Evolutionary conservation across 2,329 filamentous ascomycete species (phyloP).

Genomic region (Gliomastix tumulicola): DNA sequence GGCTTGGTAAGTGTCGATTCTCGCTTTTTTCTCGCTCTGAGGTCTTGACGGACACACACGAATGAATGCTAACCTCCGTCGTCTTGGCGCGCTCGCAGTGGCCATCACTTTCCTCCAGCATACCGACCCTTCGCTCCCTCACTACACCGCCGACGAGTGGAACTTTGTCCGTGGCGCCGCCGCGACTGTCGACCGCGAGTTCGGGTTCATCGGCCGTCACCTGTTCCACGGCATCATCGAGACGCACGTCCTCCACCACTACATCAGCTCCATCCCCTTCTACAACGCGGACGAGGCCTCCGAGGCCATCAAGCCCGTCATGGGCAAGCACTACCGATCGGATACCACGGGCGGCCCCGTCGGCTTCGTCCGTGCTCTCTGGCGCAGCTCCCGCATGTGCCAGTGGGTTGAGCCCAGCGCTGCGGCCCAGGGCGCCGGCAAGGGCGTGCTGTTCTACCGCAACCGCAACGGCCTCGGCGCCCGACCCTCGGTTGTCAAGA

Average conservation of each 20-base stretch:
- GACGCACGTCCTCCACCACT: constrained; percentile 97
- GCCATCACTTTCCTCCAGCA: constrained; percentile 97
- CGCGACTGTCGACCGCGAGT: constrained; percentile 94
- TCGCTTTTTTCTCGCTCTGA: not conserved
- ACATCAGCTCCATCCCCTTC: constrained; percentile 91
- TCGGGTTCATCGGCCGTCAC: constrained; percentile 87
- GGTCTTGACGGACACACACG: too few relatives aligned
- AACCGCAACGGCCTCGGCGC: constrained; percentile 85
- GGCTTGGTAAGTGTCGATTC: constrained; percentile 70
- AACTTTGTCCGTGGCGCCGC: constrained; percentile 90
- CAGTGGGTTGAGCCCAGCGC: constrained; percentile 95
- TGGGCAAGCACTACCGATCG: constrained; percentile 91
- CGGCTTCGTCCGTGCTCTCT: constrained; percentile 82
- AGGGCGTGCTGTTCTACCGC: constrained; percentile 88
- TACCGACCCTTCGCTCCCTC: constrained; percentile 88
- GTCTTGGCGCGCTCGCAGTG: too few relatives aligned
- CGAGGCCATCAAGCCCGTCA: constrained; percentile 88
- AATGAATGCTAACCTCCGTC: too few relatives aligned
- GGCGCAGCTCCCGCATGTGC: constrained; percentile 75
- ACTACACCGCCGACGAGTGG: constrained; percentile 84
- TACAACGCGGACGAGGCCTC: constrained; percentile 93
- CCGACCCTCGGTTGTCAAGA: too few relatives aligned
- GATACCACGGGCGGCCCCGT: constrained; percentile 69
- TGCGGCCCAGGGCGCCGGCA: constrained; percentile 70
- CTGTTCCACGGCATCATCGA: constrained; percentile 95